Conservation (phyloP, 352 stramenopile genomes). For the Thalassiosira livingstoniorum region DNA sequence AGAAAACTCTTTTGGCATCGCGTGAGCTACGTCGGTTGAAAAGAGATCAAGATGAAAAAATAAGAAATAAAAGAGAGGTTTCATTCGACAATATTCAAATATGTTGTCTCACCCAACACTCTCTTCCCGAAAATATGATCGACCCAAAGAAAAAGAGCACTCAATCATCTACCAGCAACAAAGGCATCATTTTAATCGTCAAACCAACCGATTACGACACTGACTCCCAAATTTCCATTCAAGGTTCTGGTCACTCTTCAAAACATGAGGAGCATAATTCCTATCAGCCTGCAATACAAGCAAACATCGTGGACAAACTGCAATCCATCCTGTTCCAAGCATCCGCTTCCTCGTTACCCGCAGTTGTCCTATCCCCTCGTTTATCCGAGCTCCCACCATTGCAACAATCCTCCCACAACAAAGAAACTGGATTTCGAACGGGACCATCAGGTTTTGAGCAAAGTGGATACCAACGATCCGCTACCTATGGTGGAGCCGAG, state of each 20-base stretch:
- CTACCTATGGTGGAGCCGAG: conserved; percentile 72
- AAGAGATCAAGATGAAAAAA: neutral
- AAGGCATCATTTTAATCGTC: conserved; percentile 69
- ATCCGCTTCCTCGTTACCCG: conserved; percentile 57
- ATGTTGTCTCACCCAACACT: conserved; percentile 51
- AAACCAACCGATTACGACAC: conserved; percentile 73
- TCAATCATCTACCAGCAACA: conserved; percentile 28
- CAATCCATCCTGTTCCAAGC: conserved; percentile 65
- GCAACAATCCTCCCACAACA: conserved; percentile 42
- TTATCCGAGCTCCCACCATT: conserved; percentile 60
- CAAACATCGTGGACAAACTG: conserved; percentile 61
- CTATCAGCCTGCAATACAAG: conserved; percentile 52
- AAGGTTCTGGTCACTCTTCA: conserved; percentile 6
- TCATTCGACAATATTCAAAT: conserved; percentile 60
- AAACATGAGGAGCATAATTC: neutral
- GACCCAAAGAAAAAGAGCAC: conserved; percentile 23
- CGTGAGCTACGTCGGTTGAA: conserved; percentile 61
- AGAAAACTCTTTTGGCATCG: conserved; percentile 67
- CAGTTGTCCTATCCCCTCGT: conserved; percentile 70
- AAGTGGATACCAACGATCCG: conserved; percentile 70
- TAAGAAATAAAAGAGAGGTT: neutral
- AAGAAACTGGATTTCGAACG: conserved; percentile 36
- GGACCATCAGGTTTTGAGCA: conserved; percentile 65
- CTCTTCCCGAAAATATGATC: conserved; percentile 30
- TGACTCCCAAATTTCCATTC: conserved; percentile 46